phyloP scores from a whole-genome alignment of 2,329 filamentous ascomycete genomes.

The Cercospora brassicicola region DNA sequence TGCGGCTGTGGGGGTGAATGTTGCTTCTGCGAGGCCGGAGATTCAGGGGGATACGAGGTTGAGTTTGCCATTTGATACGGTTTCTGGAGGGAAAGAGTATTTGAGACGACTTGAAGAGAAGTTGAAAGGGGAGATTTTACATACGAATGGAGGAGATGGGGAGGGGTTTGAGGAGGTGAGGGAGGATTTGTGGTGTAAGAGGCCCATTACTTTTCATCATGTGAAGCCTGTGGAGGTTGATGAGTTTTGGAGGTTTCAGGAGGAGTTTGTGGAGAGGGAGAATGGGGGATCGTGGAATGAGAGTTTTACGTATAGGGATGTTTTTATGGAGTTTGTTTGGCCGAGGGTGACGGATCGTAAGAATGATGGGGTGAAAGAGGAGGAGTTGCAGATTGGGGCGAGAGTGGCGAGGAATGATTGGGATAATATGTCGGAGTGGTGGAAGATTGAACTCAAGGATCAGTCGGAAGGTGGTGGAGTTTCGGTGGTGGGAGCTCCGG shows the following conservation, averaged over 20 bases:
- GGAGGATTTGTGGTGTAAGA: constrained; percentile 31
- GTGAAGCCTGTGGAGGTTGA: constrained; percentile 24
- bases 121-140: neutral
- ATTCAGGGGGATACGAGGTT: constrained; percentile 28
- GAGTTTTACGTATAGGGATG: constrained; percentile 19
- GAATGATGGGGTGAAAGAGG: neutral
- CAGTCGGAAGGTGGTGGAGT: neutral
- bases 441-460: constrained; percentile 7
- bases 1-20: constrained; percentile 26
- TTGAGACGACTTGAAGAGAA: neutral
- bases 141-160: neutral
- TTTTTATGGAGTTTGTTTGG: constrained; percentile 13
- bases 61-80: constrained; percentile 7
- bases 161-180: constrained; percentile 14
- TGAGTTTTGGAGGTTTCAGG: constrained; percentile 25
- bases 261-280: constrained; percentile 6
- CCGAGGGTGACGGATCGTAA: constrained; percentile 1
- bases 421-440: constrained; percentile 23
- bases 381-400: neutral
- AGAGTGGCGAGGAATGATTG: constrained; percentile 5
- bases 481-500: neutral
- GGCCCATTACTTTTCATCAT: constrained; percentile 32
- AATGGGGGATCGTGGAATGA: constrained; percentile 2
- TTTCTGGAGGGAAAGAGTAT: neutral
- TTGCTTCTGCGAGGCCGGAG: constrained; percentile 28